Evolutionary conservation across 176 grass and related monocot species (phyloP).

Genomic region (Carex littledalei): DNA sequence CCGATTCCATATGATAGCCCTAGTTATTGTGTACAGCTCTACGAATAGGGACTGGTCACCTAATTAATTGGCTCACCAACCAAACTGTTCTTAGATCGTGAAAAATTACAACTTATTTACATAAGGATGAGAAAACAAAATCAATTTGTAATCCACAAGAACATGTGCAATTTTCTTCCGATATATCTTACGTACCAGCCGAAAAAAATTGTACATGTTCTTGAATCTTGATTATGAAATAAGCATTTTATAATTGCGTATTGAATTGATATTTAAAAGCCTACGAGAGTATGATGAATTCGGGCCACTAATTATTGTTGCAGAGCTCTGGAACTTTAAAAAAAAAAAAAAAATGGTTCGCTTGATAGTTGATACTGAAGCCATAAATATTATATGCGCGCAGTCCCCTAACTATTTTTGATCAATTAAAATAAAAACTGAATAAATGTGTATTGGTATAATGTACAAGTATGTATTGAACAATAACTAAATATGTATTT

Average conservation of each 20-base stretch:
- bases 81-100: not conserved
- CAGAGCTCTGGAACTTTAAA: not conserved
- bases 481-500: no score
- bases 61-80: constrained; percentile 4
- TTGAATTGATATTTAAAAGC: no score
- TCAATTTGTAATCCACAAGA: not conserved
- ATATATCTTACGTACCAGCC: not conserved
- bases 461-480: no score
- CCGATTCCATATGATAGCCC: not conserved
- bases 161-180: not conserved
- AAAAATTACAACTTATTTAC: not conserved
- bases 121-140: not conserved
- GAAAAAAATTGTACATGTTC: not conserved
- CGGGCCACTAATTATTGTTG: not conserved
- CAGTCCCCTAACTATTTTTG: no score
- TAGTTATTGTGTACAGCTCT: not conserved
- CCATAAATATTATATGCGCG: not conserved
- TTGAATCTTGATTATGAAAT: not conserved
- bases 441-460: no score
- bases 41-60: not conserved
- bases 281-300: no score
- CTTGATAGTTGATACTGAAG: not conserved
- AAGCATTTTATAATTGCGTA: no score
- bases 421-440: no score
- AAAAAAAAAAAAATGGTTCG: not conserved